A percentile compares a stretch with the other conserved stretches of the same genome.
phyloP scores from a whole-genome alignment of 768 basidiomycete species.

The Russula olivacea region DNA sequence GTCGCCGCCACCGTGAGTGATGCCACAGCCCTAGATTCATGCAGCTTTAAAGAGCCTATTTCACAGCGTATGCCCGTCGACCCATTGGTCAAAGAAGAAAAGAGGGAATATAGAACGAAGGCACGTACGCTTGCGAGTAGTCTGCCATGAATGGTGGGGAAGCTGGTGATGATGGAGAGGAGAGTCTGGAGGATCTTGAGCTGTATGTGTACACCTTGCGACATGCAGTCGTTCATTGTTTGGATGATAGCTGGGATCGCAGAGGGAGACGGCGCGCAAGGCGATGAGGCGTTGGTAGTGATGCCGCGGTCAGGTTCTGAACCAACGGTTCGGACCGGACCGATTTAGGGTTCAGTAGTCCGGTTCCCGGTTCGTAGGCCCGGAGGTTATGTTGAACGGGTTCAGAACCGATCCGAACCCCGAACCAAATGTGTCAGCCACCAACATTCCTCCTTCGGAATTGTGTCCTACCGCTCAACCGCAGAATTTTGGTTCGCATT shows the following conservation, averaged over 20 bases:
- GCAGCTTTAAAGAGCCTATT: conserved; percentile 83
- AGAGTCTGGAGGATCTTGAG: conserved; percentile 82
- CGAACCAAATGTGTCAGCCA: too few species aligned
- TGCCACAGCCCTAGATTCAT: conserved; percentile 92
- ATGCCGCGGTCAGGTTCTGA: too few species aligned
- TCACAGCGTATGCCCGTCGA: background rate
- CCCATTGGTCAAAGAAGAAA: background rate
- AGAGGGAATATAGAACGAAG: background rate
- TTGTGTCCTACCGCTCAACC: too few species aligned
- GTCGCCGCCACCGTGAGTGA: conserved; percentile 97
- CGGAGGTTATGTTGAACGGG: too few species aligned
- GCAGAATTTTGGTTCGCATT: too few species aligned
- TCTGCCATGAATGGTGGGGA: conserved; percentile 71
- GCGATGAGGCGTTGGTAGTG: conserved; percentile 83
- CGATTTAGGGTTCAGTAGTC: too few species aligned
- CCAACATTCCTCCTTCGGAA: too few species aligned
- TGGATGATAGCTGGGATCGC: conserved; percentile 73
- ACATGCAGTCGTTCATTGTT: conserved; percentile 85
- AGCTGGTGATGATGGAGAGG: conserved; percentile 85
- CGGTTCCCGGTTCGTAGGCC: too few species aligned
- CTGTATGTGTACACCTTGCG: conserved; percentile 94
- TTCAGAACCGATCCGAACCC: too few species aligned
- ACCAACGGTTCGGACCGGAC: too few species aligned
- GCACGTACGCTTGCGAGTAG: conserved; percentile 72
- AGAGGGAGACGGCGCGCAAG: conserved; percentile 77